Percentiles rank a stretch among this genome's conserved stretches.
Evolutionary conservation across 1,284 basidiomycete genomes (phyloP).

Genomic region (Rhodotorula sp.): DNA sequence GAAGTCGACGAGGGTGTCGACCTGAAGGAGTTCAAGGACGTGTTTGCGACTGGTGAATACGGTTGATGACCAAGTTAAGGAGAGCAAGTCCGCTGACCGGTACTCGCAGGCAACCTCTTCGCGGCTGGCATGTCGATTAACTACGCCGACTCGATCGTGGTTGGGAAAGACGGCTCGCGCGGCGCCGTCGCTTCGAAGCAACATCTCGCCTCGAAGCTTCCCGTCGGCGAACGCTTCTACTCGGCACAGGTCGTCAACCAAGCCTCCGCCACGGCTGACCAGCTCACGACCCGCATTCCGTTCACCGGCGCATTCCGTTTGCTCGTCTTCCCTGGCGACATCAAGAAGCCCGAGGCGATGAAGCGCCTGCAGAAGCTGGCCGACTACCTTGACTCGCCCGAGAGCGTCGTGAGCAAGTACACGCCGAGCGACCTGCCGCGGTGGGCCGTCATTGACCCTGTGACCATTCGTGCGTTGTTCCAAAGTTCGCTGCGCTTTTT

Average conservation of each 20-base stretch:
- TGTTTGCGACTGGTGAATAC: slow-evolving; percentile 21
- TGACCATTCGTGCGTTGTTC: slow-evolving; percentile 40
- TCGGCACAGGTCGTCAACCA: slow-evolving; percentile 42
- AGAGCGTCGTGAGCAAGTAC: slow-evolving; percentile 46
- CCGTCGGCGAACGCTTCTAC: slow-evolving; percentile 45
- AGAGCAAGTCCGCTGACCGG: not conserved
- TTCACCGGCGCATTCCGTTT: slow-evolving; percentile 39
- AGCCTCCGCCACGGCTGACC: slow-evolving; percentile 34
- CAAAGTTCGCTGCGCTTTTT: not conserved
- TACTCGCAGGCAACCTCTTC: slow-evolving; percentile 42
- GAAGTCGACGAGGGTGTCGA: slow-evolving; percentile 29
- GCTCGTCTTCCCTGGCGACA: slow-evolving; percentile 45
- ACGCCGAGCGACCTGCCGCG: slow-evolving; percentile 41
- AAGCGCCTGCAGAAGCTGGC: slow-evolving; percentile 34
- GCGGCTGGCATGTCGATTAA: slow-evolving; percentile 46
- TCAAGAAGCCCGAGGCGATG: slow-evolving; percentile 35
- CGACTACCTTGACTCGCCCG: slow-evolving; percentile 39
- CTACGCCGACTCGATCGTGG: slow-evolving; percentile 43
- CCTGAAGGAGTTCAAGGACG: slow-evolving; percentile 39
- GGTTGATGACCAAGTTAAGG: too few species aligned
- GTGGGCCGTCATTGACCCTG: slow-evolving; percentile 40
- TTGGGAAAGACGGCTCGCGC: slow-evolving; percentile 32
- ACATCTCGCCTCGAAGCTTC: slow-evolving; percentile 40
- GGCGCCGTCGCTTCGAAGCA: slow-evolving; percentile 25
- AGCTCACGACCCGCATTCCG: slow-evolving; percentile 34